These are phyloP conservation scores for Madurella fahalii DNA, from an alignment of 2,329 filamentous ascomycete species.

Conservation along the genomic window DNA sequence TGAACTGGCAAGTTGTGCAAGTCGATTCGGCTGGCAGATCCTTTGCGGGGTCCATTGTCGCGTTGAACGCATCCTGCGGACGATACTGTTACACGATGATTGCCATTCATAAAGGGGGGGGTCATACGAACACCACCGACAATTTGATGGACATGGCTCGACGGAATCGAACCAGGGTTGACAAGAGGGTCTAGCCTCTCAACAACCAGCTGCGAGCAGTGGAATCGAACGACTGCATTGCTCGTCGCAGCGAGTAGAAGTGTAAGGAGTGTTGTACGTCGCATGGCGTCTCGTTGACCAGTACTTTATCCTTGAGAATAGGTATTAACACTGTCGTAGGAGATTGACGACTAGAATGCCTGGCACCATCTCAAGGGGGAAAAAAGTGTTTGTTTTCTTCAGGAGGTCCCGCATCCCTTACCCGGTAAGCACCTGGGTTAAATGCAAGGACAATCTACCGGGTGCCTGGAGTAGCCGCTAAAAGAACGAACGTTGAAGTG, in stretches of 20 bases:
- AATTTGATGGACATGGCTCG: constrained; percentile 15
- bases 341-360: background rate
- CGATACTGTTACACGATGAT: background rate
- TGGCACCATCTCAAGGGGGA: too few species aligned
- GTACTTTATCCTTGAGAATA: background rate
- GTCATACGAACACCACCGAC: constrained; percentile 5
- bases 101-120: too few species aligned
- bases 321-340: too few species aligned
- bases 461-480: too few species aligned
- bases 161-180: constrained; percentile 12
- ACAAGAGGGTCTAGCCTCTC: constrained; percentile 11
- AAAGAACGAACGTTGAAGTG: background rate
- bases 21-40: constrained; percentile 5
- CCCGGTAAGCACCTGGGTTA: background rate
- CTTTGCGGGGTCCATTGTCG: constrained; percentile 3
- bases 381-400: too few species aligned
- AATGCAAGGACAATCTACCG: background rate
- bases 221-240: constrained; percentile 11
- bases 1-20: constrained; percentile 21
- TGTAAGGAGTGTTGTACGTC: background rate
- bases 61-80: constrained; percentile 7
- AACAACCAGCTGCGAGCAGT: constrained; percentile 10
- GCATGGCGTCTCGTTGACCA: background rate
- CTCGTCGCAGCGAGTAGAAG: constrained; percentile 1
- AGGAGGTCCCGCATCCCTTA: background rate